Evolutionary conservation across 2,329 filamentous ascomycete genomes (phyloP), one percentile per base, ranked within the genome.

Genomic region (Fusarium nisikadoi): DNA sequence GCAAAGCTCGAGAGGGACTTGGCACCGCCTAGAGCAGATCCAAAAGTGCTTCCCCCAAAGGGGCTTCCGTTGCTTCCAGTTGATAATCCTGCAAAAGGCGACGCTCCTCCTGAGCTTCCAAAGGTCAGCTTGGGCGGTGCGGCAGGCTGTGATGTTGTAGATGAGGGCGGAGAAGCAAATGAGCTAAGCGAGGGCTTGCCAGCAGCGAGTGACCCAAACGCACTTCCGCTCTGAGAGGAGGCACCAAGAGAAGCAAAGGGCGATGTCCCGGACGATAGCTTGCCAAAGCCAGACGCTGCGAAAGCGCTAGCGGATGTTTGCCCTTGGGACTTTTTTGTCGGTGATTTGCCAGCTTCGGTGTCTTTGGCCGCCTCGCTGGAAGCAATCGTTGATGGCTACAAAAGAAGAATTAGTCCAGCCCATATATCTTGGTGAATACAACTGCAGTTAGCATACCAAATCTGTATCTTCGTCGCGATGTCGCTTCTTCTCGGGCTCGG

Each of bases 1-100:
- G 91, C 93, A 81, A 97, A 97, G 73, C 88, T 92, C 5, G 87
- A 87, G 14, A 94, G 81, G 3, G 80, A 76, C 68, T 86, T 87
- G 8, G 79, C 77, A 36, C 84, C 83, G 1, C 80, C 76, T 10
- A 87, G 74, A 7, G 77, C 66, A 35, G 79, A 79, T 25, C 83
- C 81, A 39, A 84, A 81, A 12, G 79, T 70, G 42, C 82, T 81
- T 27, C 84, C 84, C 23, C 82, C 80, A 16, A 84, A 80, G 14
- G 79, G 71, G 36, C 82, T 81, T 38, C 84, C 84, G 77, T 84
- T 84, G 13, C 79, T 69, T n/a, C 67, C 79, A 62, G 78, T 82
- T 73, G 76, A 82, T n/a, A 86, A 73, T 14, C 80, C 79, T 14
- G 82, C 84, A 73, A 88, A 88, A 0, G 86, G 86, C 5, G 86